A percentile compares a stretch with the other conserved stretches of the same genome.
Evolutionary conservation across 345 rosid genomes (phyloP).

Genomic region (Linum trigynum): DNA sequence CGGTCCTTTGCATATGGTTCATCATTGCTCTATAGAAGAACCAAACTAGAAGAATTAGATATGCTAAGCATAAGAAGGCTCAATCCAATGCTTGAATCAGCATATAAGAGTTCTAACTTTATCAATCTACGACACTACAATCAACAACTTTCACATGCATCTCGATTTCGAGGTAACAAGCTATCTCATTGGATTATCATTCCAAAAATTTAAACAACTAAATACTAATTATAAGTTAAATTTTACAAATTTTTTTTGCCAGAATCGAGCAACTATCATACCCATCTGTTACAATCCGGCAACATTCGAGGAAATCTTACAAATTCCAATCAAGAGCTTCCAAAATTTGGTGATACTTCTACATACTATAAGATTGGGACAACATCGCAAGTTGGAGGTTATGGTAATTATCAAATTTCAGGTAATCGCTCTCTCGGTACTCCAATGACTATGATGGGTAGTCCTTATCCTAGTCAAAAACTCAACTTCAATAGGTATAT

Average conservation of each 20-base stretch:
- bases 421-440: background rate
- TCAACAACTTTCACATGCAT: background rate
- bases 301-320: background rate
- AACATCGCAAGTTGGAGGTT: background rate
- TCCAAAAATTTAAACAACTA: background rate
- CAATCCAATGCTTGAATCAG: constrained; percentile 6
- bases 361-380: background rate
- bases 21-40: background rate
- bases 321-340: constrained; percentile 1
- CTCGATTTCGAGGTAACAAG: too few relatives aligned
- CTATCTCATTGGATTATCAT: too few relatives aligned
- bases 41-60: constrained; percentile 1
- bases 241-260: background rate
- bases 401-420: background rate
- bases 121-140: background rate
- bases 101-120: background rate
- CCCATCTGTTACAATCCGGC: background rate
- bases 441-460: background rate
- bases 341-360: background rate
- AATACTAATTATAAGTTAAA: constrained; percentile 7
- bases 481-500: constrained; percentile 5
- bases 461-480: background rate
- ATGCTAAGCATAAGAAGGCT: background rate
- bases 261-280: background rate
- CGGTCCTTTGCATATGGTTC: constrained; percentile 28